phyloP scores from a whole-genome alignment of 106 monocot species.

The Alisma plantagoaquatica region DNA sequence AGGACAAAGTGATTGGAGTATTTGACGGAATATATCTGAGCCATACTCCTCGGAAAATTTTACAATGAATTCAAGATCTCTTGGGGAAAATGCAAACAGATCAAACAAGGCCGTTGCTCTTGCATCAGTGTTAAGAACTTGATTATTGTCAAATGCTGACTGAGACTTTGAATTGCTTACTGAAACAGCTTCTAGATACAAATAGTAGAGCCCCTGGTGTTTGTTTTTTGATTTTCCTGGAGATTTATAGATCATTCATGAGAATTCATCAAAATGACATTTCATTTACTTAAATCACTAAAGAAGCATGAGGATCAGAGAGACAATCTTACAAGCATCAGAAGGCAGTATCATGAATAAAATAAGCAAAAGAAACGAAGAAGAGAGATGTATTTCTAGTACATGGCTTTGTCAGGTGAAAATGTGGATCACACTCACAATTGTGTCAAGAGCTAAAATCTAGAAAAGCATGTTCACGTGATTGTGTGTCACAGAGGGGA shows the following conservation, averaged over 20 bases:
- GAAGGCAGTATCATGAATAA: no score
- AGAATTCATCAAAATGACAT: no score
- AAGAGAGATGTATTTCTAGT: no score
- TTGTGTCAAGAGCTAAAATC: no score
- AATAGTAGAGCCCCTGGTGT: slow-evolving; percentile 85
- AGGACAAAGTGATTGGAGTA: slow-evolving; percentile 90
- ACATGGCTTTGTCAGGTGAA: no score
- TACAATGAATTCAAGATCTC: slow-evolving; percentile 83
- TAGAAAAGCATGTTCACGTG: no score
- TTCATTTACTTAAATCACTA: no score
- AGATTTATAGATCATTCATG: slow-evolving; percentile 9
- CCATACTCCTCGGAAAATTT: slow-evolving; percentile 87
- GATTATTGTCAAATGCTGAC: slow-evolving; percentile 36
- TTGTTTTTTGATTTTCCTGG: slow-evolving; percentile 86
- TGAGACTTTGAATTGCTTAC: slow-evolving; percentile 80
- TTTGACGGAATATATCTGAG: slow-evolving; percentile 82
- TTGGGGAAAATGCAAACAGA: slow-evolving; percentile 65
- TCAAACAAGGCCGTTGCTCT: slow-evolving; percentile 30
- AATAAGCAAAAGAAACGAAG: no score
- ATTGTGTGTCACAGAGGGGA: no score
- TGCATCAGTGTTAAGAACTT: slow-evolving; percentile 23
- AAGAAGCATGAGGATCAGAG: not conserved
- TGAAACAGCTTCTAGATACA: slow-evolving; percentile 94
- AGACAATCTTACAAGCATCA: no score
- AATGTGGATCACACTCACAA: no score